Conservation (phyloP, 1,284 basidiomycete genomes). For the Polyporus tsugae region DNA sequence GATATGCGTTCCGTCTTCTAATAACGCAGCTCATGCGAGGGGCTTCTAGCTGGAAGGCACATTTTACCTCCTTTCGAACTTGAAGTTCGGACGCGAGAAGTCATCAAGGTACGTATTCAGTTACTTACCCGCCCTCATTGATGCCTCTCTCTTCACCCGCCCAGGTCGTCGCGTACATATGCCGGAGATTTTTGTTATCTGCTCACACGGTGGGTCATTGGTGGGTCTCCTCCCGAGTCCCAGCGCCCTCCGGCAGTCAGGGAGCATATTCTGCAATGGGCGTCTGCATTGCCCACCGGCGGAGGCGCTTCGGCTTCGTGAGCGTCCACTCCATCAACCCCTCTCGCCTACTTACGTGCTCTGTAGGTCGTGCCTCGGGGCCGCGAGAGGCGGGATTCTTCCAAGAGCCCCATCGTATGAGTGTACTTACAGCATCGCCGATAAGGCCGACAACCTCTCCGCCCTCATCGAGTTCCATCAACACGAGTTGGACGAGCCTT, state of each 20-base stretch:
- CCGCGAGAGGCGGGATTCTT: too few relatives aligned
- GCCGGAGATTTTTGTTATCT: background rate
- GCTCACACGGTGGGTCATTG: background rate
- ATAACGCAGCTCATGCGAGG: background rate
- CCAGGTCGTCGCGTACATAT: background rate
- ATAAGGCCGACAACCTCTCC: too few relatives aligned
- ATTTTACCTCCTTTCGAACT: background rate
- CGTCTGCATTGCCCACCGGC: background rate
- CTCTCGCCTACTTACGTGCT: background rate
- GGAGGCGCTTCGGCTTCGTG: background rate
- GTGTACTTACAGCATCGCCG: too few relatives aligned
- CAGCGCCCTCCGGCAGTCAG: background rate
- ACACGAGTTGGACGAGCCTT: background rate
- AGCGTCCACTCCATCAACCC: background rate
- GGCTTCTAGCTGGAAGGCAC: background rate
- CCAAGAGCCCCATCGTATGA: too few relatives aligned
- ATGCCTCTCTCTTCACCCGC: slow-evolving; percentile 4
- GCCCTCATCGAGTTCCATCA: too few relatives aligned
- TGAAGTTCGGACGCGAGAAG: background rate
- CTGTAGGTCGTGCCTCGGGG: background rate
- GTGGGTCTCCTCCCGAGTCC: background rate
- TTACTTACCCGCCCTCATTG: background rate
- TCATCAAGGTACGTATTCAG: background rate
- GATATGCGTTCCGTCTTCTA: background rate
- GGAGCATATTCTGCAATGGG: background rate